phyloP scores from a whole-genome alignment of 208 protist genomes.

The Herpetomonas tarakana region DNA sequence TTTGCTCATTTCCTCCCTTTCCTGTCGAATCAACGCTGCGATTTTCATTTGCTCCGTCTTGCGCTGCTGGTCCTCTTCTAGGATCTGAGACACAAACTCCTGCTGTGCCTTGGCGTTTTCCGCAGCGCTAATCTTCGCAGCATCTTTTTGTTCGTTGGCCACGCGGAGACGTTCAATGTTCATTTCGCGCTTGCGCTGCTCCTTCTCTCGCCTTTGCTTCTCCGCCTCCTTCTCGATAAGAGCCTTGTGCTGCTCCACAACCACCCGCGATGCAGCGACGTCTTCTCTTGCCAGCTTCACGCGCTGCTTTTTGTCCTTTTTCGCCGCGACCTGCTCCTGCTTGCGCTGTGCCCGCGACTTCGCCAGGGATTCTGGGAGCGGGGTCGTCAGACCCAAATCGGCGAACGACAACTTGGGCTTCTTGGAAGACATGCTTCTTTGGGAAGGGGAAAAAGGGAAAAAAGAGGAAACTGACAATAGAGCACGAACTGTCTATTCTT shows the following conservation, averaged over 20 bases:
- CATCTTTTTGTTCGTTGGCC: constrained; percentile 50
- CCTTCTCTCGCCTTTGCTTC: constrained; percentile 54
- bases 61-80: constrained; percentile 22
- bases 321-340: constrained; percentile 50
- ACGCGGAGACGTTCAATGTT: constrained; percentile 45
- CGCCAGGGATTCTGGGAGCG: constrained; percentile 55
- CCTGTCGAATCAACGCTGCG: constrained; percentile 32
- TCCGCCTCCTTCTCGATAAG: constrained; percentile 39
- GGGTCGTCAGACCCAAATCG: constrained; percentile 76
- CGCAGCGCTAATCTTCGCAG: constrained; percentile 26
- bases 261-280: constrained; percentile 34
- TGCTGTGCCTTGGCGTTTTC: constrained; percentile 30
- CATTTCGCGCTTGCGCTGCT: constrained; percentile 55
- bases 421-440: constrained; percentile 3
- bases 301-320: constrained; percentile 70
- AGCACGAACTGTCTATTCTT: too few relatives aligned
- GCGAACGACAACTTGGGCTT: constrained; percentile 67
- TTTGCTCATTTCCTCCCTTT: constrained; percentile 37
- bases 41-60: constrained; percentile 28
- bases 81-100: constrained; percentile 26
- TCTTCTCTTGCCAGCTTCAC: constrained; percentile 53
- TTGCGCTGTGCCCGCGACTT: constrained; percentile 56
- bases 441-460: constrained; percentile 1
- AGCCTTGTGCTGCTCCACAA: constrained; percentile 68
- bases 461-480: too few relatives aligned